Evolutionary conservation across 108 stramenopile species (phyloP), one percentile per base, ranked within the genome.

Genomic region (Nitzschia putrida): DNA sequence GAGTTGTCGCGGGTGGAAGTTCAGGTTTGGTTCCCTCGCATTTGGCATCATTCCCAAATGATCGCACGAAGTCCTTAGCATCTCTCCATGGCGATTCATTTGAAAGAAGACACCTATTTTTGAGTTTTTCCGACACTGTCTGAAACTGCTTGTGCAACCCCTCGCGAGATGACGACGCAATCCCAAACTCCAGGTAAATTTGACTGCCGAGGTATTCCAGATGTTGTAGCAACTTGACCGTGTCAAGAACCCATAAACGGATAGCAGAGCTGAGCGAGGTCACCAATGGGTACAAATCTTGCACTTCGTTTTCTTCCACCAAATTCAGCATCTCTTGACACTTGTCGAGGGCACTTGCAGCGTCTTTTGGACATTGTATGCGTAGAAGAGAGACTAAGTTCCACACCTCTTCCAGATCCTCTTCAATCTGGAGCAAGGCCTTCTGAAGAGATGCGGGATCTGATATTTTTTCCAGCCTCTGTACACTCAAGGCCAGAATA

Each of bases 61-160:
- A 16, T 25, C 13, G 16, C 12, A 55, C 54, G 6, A 49, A 21
- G 13, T 16, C 29, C 13, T 29, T 42, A 29, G 73, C 66, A 23
- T 74, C 66, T 21, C 34, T 74, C 73, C 73, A 74, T 25, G 73
- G 73, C 0, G 66, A 51, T 41, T 20, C 8, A 21, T 44, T 42
- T 16, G 40, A 61, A 42, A 64, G 20, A 20, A 76, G 63, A 37
- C 74, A 69, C 18, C 54, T 41, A 18, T 23, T 41, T 14, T 53
- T 51, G 0, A 69, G 22, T 42, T 25, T 13, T 8, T 34, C 34
- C 13, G 59, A 25, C 37, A 47, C 61, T 7, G 16, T 43, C 47
- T 9, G 25, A 29, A 43, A 45, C 25, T 11, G 64, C 8, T 12
- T 13, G 0, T 0, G 9, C 23, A 0, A 34, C 29, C 29, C 29